phyloP scores from a whole-genome alignment of 2,329 filamentous ascomycete genomes.

The Corynespora cassiicola region DNA sequence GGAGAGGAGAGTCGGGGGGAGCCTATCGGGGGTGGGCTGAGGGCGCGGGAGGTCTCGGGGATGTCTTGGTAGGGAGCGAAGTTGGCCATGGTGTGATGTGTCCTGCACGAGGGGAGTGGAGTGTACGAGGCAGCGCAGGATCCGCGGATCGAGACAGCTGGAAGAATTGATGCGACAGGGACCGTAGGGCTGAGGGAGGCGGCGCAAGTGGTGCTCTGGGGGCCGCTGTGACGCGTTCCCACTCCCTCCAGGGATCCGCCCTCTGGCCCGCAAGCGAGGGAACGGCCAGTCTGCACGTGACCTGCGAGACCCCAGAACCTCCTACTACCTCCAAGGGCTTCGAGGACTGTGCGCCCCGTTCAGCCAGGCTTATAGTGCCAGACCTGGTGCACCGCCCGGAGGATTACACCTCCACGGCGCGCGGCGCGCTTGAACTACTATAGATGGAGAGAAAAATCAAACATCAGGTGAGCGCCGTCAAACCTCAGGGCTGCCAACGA shows the following conservation, averaged over 20 bases:
- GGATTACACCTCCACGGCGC: too few species aligned
- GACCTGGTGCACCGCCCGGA: too few species aligned
- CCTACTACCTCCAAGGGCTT: not conserved
- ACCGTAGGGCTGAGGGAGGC: slow-evolving; percentile 15
- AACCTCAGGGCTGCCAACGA: not conserved
- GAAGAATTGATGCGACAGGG: slow-evolving; percentile 2
- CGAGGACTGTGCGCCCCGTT: not conserved
- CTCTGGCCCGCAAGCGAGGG: too few species aligned
- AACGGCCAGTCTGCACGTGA: not conserved
- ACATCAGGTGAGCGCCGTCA: slow-evolving; percentile 3
- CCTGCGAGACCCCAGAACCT: not conserved
- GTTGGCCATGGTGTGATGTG: slow-evolving; percentile 52
- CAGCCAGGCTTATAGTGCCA: too few species aligned
- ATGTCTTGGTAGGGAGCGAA: slow-evolving; percentile 97
- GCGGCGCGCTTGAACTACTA: too few species aligned
- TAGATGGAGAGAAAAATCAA: not conserved
- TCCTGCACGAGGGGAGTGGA: slow-evolving; percentile 1
- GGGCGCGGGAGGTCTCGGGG: slow-evolving; percentile 81
- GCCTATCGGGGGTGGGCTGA: slow-evolving; percentile 69
- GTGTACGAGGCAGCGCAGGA: slow-evolving; percentile 1
- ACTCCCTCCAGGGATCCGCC: slow-evolving; percentile 28
- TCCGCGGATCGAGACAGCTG: slow-evolving; percentile 7
- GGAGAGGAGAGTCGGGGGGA: slow-evolving; percentile 60
- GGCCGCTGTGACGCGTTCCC: too few species aligned
- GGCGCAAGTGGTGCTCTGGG: slow-evolving; percentile 17